Base-by-base conservation (phyloP, 768 basidiomycete species). In the Leccinum pellstonianum region DNA sequence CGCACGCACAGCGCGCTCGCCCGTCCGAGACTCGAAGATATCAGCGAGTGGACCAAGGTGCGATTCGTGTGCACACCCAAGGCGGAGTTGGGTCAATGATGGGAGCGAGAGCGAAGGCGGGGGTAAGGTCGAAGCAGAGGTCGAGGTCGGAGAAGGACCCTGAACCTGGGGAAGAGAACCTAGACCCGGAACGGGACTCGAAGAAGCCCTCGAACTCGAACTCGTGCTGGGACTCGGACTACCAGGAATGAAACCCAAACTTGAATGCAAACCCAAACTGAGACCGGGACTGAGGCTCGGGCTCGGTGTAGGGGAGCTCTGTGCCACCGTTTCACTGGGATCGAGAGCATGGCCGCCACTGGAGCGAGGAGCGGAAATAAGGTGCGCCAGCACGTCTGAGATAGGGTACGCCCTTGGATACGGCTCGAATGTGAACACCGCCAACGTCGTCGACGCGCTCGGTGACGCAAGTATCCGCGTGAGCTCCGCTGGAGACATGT, bases 351-450 rank as follows among this genome's bases (percentile, higher is more conserved):
- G 38, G n/a, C 11, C 19, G 11, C 43, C 31, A 11, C 5, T 37
- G 11, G 38, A 46, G 10, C 3, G 9, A 6, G 64, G 48, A 1
- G 33, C 7, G 37, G 41, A 15, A 12, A 60, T 14, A 25, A 68
- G 38, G 54, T 61, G 64, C 1, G 55, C 23, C n/a, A 68, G 68
- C 43, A 68, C 62, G 0, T 67, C 57, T 23, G 57, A 64, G 49
- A 64, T 54, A 0, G 65, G 63, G 21, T 52, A 70, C 6, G 46
- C 25, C 46, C 67, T 64, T 15, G 61, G 65, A 61, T 58, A 67
- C 3, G 67, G 67, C n/a, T 68, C 67, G 31, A 68, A 67, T 31
- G 68, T 67, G 27, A 68, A 70, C 11, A 57, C 50, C 29, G 65
- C 54, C 46, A 68, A 38, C 23, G 68, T 68, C 6, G 54, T 23